Base-by-base conservation (phyloP, 179 eudicot species). In the Gypsophila paniculata region DNA sequence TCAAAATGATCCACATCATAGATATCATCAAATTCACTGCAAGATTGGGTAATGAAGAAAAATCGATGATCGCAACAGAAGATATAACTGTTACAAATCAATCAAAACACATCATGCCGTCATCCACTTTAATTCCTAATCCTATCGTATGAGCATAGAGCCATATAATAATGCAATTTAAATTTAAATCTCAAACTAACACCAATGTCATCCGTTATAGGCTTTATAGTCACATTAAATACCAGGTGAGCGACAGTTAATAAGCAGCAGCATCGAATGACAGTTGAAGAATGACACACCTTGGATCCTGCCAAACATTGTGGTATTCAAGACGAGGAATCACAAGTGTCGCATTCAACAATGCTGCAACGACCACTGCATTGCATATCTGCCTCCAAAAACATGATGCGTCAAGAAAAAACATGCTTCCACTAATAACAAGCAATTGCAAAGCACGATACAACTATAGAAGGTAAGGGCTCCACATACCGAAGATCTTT, bases 311-410 rank as follows among this genome's bases (percentile, higher is more conserved):
- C 97, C 97, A 91, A 44, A 91, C 96, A 76, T 77, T 89, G 78
- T 91, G 88, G 81, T 82, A 82, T 48, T 89, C 90, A 71, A 91
- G 83, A 32, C 75, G 86, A 48, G 97, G 97, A 73, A 91, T 85
- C 72, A 91, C 86, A 32, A 91, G 74, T 34, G 91, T 89, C 38
- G 87, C 90, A 72, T 87, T 85, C 71, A 91, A 64, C 61, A 89
- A 84, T 39, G 86, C 88, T 72, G 97, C 97, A 78, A 91, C 86
- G 51, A 90, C 97, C 70, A 91, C 97, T 15, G 97, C 92, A 87
- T 91, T 91, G 81, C 96, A 91, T 66, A 91, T 89, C 96, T 91
- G 85, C 75, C 75, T 38, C 67, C 55, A 68, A 65, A 74, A 42
- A 17, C 18, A 7, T 1, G 14, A 36, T 54, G 25, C 21, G 34